Conservation (phyloP, 140 eudicot genomes). For the Cichorium intybus region DNA sequence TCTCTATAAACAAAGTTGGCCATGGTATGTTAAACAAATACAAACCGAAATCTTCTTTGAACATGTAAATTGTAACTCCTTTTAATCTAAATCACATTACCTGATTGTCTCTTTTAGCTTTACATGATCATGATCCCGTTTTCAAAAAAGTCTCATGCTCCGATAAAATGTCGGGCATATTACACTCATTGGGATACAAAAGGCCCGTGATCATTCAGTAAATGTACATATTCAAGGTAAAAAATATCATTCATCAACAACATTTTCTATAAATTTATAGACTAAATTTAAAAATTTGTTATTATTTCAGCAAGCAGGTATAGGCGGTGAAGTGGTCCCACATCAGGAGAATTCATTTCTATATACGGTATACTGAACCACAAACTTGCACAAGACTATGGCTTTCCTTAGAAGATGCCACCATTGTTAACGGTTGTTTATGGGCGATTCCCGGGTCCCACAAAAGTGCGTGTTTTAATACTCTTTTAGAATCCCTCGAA, state of each 20-base stretch:
- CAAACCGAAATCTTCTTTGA: not conserved
- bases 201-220: conserved; percentile 88
- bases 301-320: conserved; percentile 97
- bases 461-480: conserved; percentile 41
- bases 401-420: conserved; percentile 96
- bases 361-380: conserved; percentile 77
- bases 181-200: conserved; percentile 70
- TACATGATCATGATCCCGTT: conserved; percentile 67
- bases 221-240: conserved; percentile 98
- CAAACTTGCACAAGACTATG: conserved; percentile 91
- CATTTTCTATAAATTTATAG: too few relatives aligned
- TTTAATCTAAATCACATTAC: conserved; percentile 6
- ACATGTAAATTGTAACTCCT: not conserved
- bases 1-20: too few relatives aligned
- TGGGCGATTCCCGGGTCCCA: conserved; percentile 99
- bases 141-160: conserved; percentile 77
- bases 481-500: not conserved
- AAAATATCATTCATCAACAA: too few relatives aligned
- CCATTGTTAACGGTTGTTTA: conserved; percentile 74
- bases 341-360: conserved; percentile 95
- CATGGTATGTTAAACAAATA: conserved; percentile 92
- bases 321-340: conserved; percentile 97
- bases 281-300: too few relatives aligned
- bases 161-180: too few relatives aligned
- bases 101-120: conserved; percentile 44